Percentiles rank a stretch among this genome's conserved stretches.
phyloP scores from a whole-genome alignment of 352 stramenopile genomes.

The Globisporangium splendens region DNA sequence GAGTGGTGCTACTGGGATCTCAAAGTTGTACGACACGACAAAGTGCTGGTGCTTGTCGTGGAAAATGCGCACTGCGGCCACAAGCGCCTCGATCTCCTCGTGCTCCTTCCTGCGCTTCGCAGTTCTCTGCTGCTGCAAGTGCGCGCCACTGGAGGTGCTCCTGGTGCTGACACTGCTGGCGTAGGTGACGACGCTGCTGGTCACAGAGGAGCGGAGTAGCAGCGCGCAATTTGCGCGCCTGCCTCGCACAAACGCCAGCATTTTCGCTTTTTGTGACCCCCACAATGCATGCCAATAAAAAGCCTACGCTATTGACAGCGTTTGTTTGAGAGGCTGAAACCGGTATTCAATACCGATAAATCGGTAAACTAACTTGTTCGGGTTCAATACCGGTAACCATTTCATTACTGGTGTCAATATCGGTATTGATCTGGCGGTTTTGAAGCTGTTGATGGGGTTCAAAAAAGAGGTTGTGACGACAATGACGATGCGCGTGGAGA shows the following conservation, averaged over 20 bases:
- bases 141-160: too few species aligned
- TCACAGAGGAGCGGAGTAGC: too few species aligned
- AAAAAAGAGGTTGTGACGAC: too few species aligned
- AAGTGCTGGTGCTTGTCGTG: slow-evolving; percentile 38
- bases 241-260: neutral
- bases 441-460: too few species aligned
- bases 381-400: too few species aligned
- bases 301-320: too few species aligned
- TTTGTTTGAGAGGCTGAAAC: too few species aligned
- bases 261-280: neutral
- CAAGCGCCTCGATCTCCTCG: neutral
- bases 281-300: neutral
- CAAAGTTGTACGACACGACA: slow-evolving; percentile 36
- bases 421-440: too few species aligned
- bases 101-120: neutral
- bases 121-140: neutral
- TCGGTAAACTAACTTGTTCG: too few species aligned
- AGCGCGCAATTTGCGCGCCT: neutral
- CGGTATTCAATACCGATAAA: too few species aligned
- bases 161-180: neutral
- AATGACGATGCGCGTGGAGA: too few species aligned
- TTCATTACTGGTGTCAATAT: too few species aligned
- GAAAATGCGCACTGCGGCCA: slow-evolving; percentile 31
- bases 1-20: slow-evolving; percentile 18
- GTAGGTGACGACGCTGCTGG: neutral